Conservation (phyloP, 305 asterid species). For the Ilex paraguariensis region DNA sequence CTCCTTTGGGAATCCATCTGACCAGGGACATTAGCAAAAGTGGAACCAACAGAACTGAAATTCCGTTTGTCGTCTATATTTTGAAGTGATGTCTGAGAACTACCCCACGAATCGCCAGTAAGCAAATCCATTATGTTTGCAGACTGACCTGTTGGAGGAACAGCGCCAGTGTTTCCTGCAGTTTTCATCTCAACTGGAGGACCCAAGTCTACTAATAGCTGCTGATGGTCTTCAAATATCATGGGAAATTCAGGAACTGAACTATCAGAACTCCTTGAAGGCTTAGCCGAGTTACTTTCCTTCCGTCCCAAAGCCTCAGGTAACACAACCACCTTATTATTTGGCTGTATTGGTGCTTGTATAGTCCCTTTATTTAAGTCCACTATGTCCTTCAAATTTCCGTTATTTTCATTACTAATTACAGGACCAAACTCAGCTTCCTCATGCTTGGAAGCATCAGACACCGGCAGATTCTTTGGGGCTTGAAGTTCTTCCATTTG, state of each 20-base stretch:
- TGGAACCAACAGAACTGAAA: background rate
- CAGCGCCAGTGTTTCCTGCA: background rate
- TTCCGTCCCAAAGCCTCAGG: background rate
- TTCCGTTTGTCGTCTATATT: background rate
- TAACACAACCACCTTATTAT: background rate
- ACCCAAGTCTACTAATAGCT: background rate
- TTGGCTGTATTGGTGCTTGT: background rate
- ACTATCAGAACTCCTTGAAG: too few relatives aligned
- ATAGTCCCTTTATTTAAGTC: background rate
- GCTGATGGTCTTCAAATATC: background rate
- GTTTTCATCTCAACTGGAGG: background rate
- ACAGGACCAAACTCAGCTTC: background rate
- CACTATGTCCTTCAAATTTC: background rate
- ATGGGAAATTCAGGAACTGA: background rate
- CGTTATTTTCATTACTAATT: background rate
- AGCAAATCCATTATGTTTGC: background rate
- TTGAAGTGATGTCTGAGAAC: background rate
- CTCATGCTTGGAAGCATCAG: background rate
- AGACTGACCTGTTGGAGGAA: background rate
- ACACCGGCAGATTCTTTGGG: background rate
- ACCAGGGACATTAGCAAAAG: slow-evolving; percentile 12
- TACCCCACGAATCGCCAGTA: background rate
- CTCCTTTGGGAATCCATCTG: slow-evolving; percentile 21
- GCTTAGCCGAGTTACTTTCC: background rate
- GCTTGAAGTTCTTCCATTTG: background rate